Percentiles rank a stretch among this genome's conserved stretches.
Evolutionary conservation across 2,329 filamentous ascomycete species (phyloP).

Genomic region (Dactylellina leptospora): DNA sequence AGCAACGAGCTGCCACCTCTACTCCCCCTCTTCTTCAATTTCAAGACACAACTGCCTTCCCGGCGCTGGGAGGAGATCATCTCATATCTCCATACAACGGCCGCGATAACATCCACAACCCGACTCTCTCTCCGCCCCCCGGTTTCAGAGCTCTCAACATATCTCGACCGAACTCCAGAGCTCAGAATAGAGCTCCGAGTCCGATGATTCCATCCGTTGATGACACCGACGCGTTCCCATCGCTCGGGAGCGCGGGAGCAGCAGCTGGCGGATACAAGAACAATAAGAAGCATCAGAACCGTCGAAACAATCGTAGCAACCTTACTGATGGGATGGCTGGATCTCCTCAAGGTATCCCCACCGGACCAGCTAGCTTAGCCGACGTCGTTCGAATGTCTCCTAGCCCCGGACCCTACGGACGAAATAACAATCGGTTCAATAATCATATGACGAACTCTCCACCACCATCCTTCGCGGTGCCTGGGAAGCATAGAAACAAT

Average conservation of each 20-base stretch:
- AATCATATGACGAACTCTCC: conserved; percentile 47
- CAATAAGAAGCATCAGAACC: conserved; percentile 79
- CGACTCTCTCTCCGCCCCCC: conserved; percentile 67
- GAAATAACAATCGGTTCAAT: conserved; percentile 47
- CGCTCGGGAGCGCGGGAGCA: conserved; percentile 70
- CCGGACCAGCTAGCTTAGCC: conserved; percentile 77
- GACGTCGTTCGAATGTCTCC: conserved; percentile 96
- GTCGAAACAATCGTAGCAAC: conserved; percentile 83
- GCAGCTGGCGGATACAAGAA: conserved; percentile 59
- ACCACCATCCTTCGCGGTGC: conserved; percentile 41
- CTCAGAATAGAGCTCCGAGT: conserved; percentile 69
- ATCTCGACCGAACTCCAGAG: conserved; percentile 85
- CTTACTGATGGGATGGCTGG: conserved; percentile 74
- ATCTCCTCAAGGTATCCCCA: conserved; percentile 63
- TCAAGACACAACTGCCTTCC: conserved; percentile 85
- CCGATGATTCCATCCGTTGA: conserved; percentile 78
- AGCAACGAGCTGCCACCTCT: conserved; percentile 71
- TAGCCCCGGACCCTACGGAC: conserved; percentile 69
- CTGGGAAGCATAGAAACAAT: conserved; percentile 44
- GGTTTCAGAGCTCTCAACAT: conserved; percentile 72
- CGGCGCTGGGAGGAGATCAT: conserved; percentile 72
- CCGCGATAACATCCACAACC: conserved; percentile 54
- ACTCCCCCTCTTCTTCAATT: conserved; percentile 77
- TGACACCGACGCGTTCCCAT: conserved; percentile 94
- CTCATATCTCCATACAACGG: conserved; percentile 52